Evolutionary conservation across 2,329 filamentous ascomycete genomes (phyloP).

Genomic region (Xylariales sp.): DNA sequence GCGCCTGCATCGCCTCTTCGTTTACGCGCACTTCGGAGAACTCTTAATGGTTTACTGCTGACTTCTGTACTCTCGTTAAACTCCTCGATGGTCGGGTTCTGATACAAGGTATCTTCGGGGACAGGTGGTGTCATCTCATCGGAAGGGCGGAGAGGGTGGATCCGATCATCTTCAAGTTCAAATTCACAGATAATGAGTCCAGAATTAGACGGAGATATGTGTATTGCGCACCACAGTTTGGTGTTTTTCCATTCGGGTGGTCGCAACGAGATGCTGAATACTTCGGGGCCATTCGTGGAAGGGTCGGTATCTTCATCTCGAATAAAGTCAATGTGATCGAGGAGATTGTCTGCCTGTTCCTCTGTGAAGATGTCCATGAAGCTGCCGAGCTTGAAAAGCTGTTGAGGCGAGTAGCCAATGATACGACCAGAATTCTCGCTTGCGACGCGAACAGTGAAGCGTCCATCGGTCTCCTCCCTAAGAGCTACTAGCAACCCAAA

Average conservation of each 20-base stretch:
- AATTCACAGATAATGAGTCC: constrained; percentile 83
- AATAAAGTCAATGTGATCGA: constrained; percentile 86
- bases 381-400: constrained; percentile 69
- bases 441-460: constrained; percentile 65
- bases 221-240: constrained; percentile 86
- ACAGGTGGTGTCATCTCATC: constrained; percentile 56
- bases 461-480: constrained; percentile 64
- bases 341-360: constrained; percentile 76
- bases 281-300: constrained; percentile 72
- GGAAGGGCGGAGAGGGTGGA: constrained; percentile 61
- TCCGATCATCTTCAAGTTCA: constrained; percentile 73
- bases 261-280: constrained; percentile 76
- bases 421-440: constrained; percentile 77
- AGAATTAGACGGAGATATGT: constrained; percentile 64
- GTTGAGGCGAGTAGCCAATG: constrained; percentile 71
- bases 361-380: constrained; percentile 83
- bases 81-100: constrained; percentile 70
- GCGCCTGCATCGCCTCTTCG: constrained; percentile 73
- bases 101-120: constrained; percentile 70
- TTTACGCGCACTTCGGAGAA: constrained; percentile 71
- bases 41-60: constrained; percentile 70
- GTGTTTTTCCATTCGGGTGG: constrained; percentile 47
- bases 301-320: constrained; percentile 77
- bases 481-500: constrained; percentile 77
- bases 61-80: constrained; percentile 71